phyloP scores from a whole-genome alignment of 1,284 basidiomycete species.

The Ustilago shanxiensis region DNA sequence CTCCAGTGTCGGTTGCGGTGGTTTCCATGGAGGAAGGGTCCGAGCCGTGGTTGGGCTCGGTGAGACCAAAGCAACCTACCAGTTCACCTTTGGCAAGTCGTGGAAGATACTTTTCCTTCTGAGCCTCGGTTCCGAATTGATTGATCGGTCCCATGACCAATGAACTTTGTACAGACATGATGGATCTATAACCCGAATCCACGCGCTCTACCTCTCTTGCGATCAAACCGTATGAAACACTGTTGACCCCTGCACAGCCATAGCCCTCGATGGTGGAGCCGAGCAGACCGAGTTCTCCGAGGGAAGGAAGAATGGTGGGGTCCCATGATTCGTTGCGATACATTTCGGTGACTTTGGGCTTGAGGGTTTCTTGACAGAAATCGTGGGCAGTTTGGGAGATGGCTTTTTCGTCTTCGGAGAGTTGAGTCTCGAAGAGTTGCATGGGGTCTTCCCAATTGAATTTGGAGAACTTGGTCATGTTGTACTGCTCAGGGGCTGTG shows the following conservation, averaged over 20 bases:
- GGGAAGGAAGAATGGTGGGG: slow-evolving; percentile 82
- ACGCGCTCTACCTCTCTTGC: slow-evolving; percentile 93
- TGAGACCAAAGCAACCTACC: slow-evolving; percentile 93
- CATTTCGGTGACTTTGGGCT: slow-evolving; percentile 85
- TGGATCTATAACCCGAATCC: slow-evolving; percentile 95
- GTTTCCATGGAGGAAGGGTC: slow-evolving; percentile 96
- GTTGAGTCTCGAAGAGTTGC: slow-evolving; percentile 52
- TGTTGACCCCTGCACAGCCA: slow-evolving; percentile 92
- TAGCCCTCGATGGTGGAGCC: slow-evolving; percentile 94
- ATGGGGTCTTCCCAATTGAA: slow-evolving; percentile 78
- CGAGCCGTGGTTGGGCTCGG: slow-evolving; percentile 96
- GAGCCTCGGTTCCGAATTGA: slow-evolving; percentile 88
- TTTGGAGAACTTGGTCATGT: slow-evolving; percentile 72
- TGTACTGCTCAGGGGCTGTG: slow-evolving; percentile 41
- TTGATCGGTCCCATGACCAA: slow-evolving; percentile 97
- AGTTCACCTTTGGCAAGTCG: slow-evolving; percentile 87
- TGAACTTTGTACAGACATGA: slow-evolving; percentile 94
- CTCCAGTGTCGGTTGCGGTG: slow-evolving; percentile 81
- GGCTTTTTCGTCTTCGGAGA: slow-evolving; percentile 90
- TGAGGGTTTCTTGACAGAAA: slow-evolving; percentile 87
- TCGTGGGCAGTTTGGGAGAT: slow-evolving; percentile 86
- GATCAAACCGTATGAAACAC: slow-evolving; percentile 92
- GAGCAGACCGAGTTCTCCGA: slow-evolving; percentile 91
- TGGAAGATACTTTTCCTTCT: slow-evolving; percentile 92
- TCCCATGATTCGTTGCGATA: slow-evolving; percentile 90